phyloP scores from a whole-genome alignment of 2,329 filamentous ascomycete genomes.

The Akanthomyces dipterigenus region DNA sequence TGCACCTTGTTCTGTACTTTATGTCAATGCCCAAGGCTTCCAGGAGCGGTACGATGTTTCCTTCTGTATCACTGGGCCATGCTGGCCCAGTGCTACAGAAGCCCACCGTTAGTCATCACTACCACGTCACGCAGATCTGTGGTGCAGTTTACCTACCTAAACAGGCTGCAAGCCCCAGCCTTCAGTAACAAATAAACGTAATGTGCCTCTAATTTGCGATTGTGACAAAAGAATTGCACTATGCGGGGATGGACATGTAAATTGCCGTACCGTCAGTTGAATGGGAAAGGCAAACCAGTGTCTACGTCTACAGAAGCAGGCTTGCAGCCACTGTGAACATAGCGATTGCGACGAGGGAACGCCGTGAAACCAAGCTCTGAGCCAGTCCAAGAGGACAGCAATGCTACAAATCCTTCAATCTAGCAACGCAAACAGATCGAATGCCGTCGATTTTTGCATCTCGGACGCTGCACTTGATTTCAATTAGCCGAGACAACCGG shows the following conservation, averaged over 20 bases:
- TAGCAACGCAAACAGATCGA: too few relatives aligned
- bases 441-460: too few relatives aligned
- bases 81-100: neutral
- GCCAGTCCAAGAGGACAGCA: too few relatives aligned
- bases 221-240: neutral
- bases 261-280: neutral
- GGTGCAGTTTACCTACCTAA: slow-evolving; percentile 1
- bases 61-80: neutral
- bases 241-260: neutral
- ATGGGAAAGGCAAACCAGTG: neutral
- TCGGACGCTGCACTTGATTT: too few relatives aligned
- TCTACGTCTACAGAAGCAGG: too few relatives aligned
- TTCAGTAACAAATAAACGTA: neutral
- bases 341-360: too few relatives aligned
- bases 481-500: too few relatives aligned
- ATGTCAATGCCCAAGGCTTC: neutral
- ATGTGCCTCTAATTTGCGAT: neutral
- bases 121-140: slow-evolving; percentile 1
- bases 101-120: neutral
- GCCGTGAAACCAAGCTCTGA: too few relatives aligned
- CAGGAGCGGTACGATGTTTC: neutral
- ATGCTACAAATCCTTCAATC: too few relatives aligned
- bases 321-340: too few relatives aligned
- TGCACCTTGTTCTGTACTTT: neutral
- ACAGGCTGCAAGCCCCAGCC: neutral